These are phyloP conservation scores for Kazachstania bromeliacearum DNA, from an alignment of 805 yeast genomes.

Conservation along the genomic window DNA sequence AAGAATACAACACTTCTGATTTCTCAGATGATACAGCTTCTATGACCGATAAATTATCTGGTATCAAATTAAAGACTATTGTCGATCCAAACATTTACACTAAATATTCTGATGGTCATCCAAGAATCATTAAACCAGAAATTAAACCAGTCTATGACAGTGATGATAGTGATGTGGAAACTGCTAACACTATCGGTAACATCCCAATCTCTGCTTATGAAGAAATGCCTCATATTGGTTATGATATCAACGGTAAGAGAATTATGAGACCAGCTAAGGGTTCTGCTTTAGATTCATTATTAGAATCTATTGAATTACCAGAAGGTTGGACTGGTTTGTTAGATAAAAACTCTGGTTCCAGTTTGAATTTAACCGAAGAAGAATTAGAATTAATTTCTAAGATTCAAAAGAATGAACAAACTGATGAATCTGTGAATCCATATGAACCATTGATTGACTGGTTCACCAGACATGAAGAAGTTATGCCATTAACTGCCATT, in stretches of 20 bases:
- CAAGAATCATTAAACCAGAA: constrained; percentile 75
- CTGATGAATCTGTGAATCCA: constrained; percentile 73
- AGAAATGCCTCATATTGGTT: constrained; percentile 95
- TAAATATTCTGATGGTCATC: constrained; percentile 66
- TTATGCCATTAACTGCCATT: constrained; percentile 84
- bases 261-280: constrained; percentile 99
- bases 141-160: constrained; percentile 91
- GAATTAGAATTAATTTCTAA: constrained; percentile 83
- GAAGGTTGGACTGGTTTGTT: constrained; percentile 98
- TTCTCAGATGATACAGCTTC: constrained; percentile 36
- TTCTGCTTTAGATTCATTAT: constrained; percentile 79
- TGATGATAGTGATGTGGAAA: constrained; percentile 81
- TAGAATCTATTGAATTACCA: constrained; percentile 88
- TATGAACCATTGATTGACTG: constrained; percentile 93
- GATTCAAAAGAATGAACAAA: constrained; percentile 74
- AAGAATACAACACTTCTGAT: constrained; percentile 22
- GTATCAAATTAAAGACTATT: constrained; percentile 43
- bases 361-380: constrained; percentile 73
- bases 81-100: constrained; percentile 38
- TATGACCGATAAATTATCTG: constrained; percentile 46
- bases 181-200: constrained; percentile 85
- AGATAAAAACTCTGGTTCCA: constrained; percentile 79
- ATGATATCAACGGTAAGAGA: constrained; percentile 93
- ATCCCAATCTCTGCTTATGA: constrained; percentile 90
- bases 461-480: constrained; percentile 78